Evolutionary conservation across 2,329 filamentous ascomycete genomes (phyloP), one percentile per base, ranked within the genome.

Genomic region (Cladosporium sp.): DNA sequence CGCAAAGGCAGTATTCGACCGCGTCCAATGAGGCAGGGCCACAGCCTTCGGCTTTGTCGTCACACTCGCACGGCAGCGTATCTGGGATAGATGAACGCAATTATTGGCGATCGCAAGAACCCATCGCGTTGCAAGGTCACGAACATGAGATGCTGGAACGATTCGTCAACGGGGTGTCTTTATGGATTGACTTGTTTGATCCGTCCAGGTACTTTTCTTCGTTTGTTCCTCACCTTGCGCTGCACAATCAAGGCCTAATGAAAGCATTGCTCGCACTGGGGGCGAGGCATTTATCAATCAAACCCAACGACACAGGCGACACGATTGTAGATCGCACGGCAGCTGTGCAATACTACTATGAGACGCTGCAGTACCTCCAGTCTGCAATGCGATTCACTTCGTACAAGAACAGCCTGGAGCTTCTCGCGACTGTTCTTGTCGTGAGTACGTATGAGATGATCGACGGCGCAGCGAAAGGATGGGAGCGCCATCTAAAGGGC

Each of bases 361-460:
- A 83, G 56, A 80, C 79, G 0, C 66, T 84, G 0, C 77, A 80
- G 43, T 83, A 83, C 51, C 67, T 83, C 0, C 78, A 79, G 37
- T 74, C 77, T 27, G 79, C 79, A 1, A 74, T 84, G 61, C 72
- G 77, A 13, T 79, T 80, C 54, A 68, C 73, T 1, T 74, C 72
- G 0, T 84, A 82, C 56, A 75, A 75, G 1, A 73, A 71, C 20
- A 80, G 77, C 19, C 71, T 72, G 17, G 80, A 84, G 55, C 68
- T 84, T 0, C 70, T 82, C 27, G 75, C 77, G 0, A 84, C 79
- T 0, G 75, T 78, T 0, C 66, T 83, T 0, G 71, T 82, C n/a
- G 78, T 83, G 36, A 81, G 78, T 4, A 79, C 79, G 0, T 84
- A 83, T 54, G 80, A 84, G 62, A 83, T 83, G 80, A 74, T 83